A percentile compares a stretch with the other conserved stretches of the same genome.
Conservation (phyloP, 2,329 filamentous ascomycete species). For the Ustulina deusta region DNA sequence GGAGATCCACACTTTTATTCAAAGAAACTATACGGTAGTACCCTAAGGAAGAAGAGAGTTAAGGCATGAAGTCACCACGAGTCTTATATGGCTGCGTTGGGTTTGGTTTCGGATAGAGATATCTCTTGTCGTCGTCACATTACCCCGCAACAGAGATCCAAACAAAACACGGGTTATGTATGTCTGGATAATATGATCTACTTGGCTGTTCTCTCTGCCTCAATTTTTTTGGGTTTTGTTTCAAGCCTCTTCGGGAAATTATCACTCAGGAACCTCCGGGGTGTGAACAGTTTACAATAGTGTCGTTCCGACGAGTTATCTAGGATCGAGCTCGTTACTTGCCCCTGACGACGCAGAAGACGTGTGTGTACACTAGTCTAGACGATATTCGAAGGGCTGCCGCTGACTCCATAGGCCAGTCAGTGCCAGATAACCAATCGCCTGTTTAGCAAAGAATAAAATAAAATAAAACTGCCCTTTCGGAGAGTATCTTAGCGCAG, state of each 20-base stretch:
- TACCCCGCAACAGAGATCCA: slow-evolving; percentile 5
- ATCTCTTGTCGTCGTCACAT: neutral
- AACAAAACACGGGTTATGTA: neutral
- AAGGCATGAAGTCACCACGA: neutral
- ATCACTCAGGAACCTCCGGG: neutral
- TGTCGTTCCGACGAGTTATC: neutral
- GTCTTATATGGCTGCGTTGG: neutral
- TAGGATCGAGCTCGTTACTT: neutral
- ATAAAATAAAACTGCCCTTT: neutral
- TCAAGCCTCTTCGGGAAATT: neutral
- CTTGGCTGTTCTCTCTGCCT: neutral
- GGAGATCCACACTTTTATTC: slow-evolving; percentile 10
- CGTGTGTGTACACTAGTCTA: too few species aligned
- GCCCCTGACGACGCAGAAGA: neutral
- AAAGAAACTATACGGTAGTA: too few species aligned
- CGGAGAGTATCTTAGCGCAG: neutral
- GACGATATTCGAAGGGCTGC: neutral
- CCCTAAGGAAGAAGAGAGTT: neutral
- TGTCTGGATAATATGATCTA: neutral
- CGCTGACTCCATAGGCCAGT: neutral
- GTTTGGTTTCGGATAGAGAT: neutral
- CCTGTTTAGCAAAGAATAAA: slow-evolving; percentile 11
- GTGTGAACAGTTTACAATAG: neutral
- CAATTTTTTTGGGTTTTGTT: too few species aligned
- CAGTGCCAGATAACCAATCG: slow-evolving; percentile 3